Percentiles rank a stretch among this genome's conserved stretches.
These are phyloP conservation scores for Stereum hirsutum DNA, from an alignment of 1,284 basidiomycete species.

Conservation along the genomic window DNA sequence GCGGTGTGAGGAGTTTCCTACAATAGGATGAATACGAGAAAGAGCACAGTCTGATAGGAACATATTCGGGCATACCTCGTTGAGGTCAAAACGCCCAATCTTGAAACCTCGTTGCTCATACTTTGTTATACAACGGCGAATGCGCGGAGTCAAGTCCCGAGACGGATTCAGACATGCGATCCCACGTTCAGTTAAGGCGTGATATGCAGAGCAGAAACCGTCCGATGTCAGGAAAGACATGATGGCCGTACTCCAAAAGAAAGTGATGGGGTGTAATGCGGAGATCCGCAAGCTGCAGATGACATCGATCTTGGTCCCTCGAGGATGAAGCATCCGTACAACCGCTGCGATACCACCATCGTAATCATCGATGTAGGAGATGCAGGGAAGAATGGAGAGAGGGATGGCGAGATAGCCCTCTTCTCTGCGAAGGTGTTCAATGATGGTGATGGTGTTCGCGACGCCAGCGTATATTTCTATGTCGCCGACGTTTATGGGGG, in stretches of 20 bases:
- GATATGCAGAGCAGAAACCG: too few relatives aligned
- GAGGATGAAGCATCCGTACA: background rate
- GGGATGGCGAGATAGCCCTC: background rate
- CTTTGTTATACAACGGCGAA: background rate
- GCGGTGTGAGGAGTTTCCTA: too few relatives aligned
- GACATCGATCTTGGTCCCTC: background rate
- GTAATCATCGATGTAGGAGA: background rate
- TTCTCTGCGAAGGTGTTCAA: background rate
- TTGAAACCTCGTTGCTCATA: background rate
- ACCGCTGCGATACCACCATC: background rate
- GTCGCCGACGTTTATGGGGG: background rate
- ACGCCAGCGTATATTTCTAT: background rate
- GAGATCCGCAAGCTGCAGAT: background rate
- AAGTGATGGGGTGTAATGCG: background rate
- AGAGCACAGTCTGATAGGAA: too few relatives aligned
- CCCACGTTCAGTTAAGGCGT: too few relatives aligned
- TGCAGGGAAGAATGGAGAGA: background rate
- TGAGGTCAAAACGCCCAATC: background rate
- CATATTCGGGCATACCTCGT: background rate
- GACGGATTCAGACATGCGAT: too few relatives aligned
- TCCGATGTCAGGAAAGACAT: background rate
- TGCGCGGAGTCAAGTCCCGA: background rate
- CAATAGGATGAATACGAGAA: too few relatives aligned
- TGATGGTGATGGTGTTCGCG: background rate
- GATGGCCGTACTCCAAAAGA: background rate